phyloP scores from a whole-genome alignment of 768 basidiomycete genomes.

The Rhizopogon rudus region DNA sequence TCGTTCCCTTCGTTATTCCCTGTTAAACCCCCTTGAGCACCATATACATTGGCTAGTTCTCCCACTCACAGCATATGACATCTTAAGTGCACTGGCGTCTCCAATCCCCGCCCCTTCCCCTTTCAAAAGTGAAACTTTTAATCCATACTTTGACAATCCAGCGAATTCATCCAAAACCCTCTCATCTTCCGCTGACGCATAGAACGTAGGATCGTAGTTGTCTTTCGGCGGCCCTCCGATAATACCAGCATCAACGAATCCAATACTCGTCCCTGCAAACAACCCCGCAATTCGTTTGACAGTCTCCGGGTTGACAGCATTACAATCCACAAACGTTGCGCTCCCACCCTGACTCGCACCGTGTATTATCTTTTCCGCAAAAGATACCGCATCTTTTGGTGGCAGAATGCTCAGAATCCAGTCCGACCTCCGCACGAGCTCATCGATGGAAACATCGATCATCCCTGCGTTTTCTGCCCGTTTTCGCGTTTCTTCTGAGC shows the following conservation, averaged over 20 bases:
- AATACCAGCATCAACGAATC: constrained; percentile 53
- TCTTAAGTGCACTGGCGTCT: constrained; percentile 58
- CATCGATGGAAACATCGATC: constrained; percentile 33
- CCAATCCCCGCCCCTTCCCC: constrained; percentile 47
- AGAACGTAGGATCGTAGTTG: constrained; percentile 48
- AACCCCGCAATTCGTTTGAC: constrained; percentile 41
- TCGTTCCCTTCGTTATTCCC: constrained; percentile 55
- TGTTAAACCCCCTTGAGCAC: constrained; percentile 13
- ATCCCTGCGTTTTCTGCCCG: constrained; percentile 50
- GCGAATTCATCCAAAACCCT: constrained; percentile 35
- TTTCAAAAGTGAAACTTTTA: constrained; percentile 40
- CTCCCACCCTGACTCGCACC: no score
- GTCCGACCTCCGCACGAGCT: constrained; percentile 31
- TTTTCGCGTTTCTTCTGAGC: constrained; percentile 45
- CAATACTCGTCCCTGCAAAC: constrained; percentile 34
- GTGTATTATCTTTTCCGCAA: constrained; percentile 30
- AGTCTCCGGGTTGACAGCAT: constrained; percentile 51
- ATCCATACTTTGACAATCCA: constrained; percentile 35
- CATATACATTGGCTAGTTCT: not conserved
- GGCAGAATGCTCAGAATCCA: constrained; percentile 57
- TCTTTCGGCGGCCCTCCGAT: constrained; percentile 51
- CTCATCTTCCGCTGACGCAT: constrained; percentile 40
- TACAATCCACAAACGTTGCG: constrained; percentile 49
- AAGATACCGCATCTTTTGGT: constrained; percentile 44
- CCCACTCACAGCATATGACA: constrained; percentile 55